phyloP scores from a whole-genome alignment of 2,329 filamentous ascomycete genomes.

The Verticillium zaregamsianum region DNA sequence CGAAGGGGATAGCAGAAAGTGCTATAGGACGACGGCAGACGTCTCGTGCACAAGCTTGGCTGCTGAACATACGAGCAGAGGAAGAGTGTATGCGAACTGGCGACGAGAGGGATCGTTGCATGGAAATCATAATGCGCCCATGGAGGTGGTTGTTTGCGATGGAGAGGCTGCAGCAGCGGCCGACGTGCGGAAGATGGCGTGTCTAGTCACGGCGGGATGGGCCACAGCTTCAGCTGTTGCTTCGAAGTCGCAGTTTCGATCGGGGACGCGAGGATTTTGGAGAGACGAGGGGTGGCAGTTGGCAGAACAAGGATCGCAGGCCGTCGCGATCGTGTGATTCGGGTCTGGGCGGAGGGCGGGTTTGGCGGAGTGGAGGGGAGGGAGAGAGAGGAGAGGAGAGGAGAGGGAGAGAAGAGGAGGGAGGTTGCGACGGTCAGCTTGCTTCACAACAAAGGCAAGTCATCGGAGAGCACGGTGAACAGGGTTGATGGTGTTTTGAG shows the following conservation, averaged over 20 bases:
- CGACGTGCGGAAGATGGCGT: too few relatives aligned
- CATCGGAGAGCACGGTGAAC: not conserved
- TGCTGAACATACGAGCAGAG: conserved; percentile 52
- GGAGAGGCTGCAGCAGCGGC: not conserved
- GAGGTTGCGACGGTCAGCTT: not conserved
- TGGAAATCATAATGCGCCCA: conserved; percentile 53
- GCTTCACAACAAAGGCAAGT: not conserved
- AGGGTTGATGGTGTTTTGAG: not conserved
- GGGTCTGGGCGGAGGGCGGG: not conserved
- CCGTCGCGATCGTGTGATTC: not conserved
- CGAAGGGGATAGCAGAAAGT: not conserved
- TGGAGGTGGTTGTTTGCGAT: conserved; percentile 19
- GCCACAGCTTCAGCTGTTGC: not conserved
- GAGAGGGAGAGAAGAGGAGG: not conserved
- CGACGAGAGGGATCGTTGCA: conserved; percentile 60
- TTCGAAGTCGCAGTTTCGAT: not conserved
- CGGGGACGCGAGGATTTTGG: not conserved
- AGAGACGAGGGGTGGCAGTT: not conserved
- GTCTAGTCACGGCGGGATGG: not conserved
- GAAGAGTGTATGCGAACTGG: conserved; percentile 50
- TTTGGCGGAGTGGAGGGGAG: not conserved
- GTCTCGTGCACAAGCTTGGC: conserved; percentile 4
- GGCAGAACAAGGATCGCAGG: not conserved
- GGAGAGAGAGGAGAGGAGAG: not conserved
- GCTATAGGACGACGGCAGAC: not conserved